Base-by-base conservation (phyloP, 2,329 filamentous ascomycete species). In the Calonectria naviculata region DNA sequence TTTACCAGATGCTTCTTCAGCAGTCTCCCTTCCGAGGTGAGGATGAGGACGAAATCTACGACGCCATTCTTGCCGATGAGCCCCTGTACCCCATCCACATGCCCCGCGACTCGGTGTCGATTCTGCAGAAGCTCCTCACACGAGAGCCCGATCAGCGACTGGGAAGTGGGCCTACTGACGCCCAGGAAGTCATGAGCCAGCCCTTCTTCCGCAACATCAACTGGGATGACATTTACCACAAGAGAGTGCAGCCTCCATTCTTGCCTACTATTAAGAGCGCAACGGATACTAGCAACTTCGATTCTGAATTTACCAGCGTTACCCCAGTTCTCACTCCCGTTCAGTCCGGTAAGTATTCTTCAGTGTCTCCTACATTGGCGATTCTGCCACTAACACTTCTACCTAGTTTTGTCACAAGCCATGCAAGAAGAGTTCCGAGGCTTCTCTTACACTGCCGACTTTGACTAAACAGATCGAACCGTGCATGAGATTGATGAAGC, bases 341-440 rank as follows among this genome's bases (percentile, higher is more conserved):
- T 67, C 95, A 98, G 85, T 97, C 95, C 84, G 95, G 95, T 97
- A 93, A 87, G 93, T 88, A 28, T 70, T 64, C 26, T n/a, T 42
- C 36, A 41, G 9, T 4, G 21, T 17, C 9, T 31, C 8, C 46
- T 26, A 21, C 34, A 15, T 5, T 28, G n/a, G 28, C 19, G 21
- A 8, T 7, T 73, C n/a, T 70, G 15, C 24, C 70, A 58, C 80
- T 85, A 74, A 82, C 68, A 29, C 5, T 9, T 17, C 5, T 54
- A 4, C 21, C 76, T 19, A 98, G 97, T 99, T 52, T 89, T 99
- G 74, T 97, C 96, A 31, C 97, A 98, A 87, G 95, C 95, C 49
- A 98, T 98, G 95, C 97, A 99, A 86, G 97, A 99, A 87, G 95
- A 99, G 83, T 99, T 99, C 93, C 92, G 97, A 71, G 97, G 97